Conservation (phyloP, 2,329 filamentous ascomycete genomes). For the Hypoxylon sp. region DNA sequence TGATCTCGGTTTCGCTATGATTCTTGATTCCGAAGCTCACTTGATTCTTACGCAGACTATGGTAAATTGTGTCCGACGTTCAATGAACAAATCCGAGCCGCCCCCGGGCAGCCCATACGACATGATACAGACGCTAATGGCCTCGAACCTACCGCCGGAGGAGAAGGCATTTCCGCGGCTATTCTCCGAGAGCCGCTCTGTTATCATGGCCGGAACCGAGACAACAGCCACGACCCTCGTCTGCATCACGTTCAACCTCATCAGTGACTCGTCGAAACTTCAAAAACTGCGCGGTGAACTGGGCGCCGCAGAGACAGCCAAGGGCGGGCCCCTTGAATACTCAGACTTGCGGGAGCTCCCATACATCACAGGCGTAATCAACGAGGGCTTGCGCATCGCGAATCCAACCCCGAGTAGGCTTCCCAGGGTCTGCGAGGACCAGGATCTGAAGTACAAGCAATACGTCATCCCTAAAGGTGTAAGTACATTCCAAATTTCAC, state of each 20-base stretch:
- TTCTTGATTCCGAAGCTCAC: neutral
- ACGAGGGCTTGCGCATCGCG: slow-evolving; percentile 47
- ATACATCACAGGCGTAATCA: slow-evolving; percentile 47
- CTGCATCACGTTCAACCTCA: slow-evolving; percentile 43
- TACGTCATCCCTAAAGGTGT: slow-evolving; percentile 44
- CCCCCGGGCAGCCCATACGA: slow-evolving; percentile 40
- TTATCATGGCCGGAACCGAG: slow-evolving; percentile 50
- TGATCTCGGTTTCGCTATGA: no score
- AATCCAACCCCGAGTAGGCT: slow-evolving; percentile 48
- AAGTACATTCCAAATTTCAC: slow-evolving; percentile 20
- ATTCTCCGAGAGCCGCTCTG: slow-evolving; percentile 47
- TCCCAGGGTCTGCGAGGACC: slow-evolving; percentile 45
- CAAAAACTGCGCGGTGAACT: slow-evolving; percentile 39
- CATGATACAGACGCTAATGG: slow-evolving; percentile 47
- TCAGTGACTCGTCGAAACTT: slow-evolving; percentile 40
- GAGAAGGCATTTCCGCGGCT: slow-evolving; percentile 49
- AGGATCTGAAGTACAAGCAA: slow-evolving; percentile 43
- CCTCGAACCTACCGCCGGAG: slow-evolving; percentile 40
- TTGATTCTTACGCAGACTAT: slow-evolving; percentile 37
- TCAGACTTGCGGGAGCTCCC: slow-evolving; percentile 44
- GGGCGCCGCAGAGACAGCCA: slow-evolving; percentile 34
- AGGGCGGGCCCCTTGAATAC: slow-evolving; percentile 39
- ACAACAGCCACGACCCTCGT: slow-evolving; percentile 47
- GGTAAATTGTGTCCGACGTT: slow-evolving; percentile 44
- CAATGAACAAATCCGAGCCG: slow-evolving; percentile 48